phyloP scores from a whole-genome alignment of 78 protist species.

The Chrysochromulina parva region DNA sequence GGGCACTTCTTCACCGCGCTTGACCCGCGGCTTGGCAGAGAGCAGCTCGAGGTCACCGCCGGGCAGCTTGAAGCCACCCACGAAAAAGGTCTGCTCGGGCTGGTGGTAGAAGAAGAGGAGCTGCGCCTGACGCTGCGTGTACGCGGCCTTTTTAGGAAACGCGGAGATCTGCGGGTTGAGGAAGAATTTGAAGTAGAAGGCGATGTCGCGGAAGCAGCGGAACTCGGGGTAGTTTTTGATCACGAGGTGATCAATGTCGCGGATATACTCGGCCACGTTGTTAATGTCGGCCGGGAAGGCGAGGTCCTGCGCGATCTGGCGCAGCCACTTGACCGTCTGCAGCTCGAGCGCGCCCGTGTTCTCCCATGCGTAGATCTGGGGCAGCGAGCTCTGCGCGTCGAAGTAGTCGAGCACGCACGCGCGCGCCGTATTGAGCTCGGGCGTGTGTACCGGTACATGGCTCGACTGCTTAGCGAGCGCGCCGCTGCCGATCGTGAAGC shows the following conservation, averaged over 20 bases:
- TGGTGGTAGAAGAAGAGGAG: not conserved
- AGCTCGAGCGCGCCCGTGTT: not conserved
- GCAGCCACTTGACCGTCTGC: not conserved
- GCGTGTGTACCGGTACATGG: slow-evolving; percentile 11
- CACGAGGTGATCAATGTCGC: not conserved
- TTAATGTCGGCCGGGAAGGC: not conserved
- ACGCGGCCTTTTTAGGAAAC: not conserved
- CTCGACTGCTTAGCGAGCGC: slow-evolving; percentile 45
- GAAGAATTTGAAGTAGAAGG: slow-evolving; percentile 44
- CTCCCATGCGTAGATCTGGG: slow-evolving; percentile 38
- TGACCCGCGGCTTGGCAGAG: not conserved
- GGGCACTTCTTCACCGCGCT: not conserved
- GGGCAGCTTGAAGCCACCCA: not conserved
- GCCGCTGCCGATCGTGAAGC: slow-evolving; percentile 27
- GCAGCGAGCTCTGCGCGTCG: not conserved
- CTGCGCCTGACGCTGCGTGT: not conserved
- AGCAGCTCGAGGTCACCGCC: not conserved
- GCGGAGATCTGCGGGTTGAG: slow-evolving; percentile 1
- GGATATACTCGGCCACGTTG: not conserved
- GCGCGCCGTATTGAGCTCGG: slow-evolving; percentile 63
- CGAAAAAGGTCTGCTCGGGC: not conserved
- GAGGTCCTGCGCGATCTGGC: slow-evolving; percentile 7
- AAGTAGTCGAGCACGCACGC: slow-evolving; percentile 67
- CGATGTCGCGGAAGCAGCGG: slow-evolving; percentile 42
- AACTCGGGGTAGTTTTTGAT: slow-evolving; percentile 53